Percentiles rank a stretch among this genome's conserved stretches.
Conservation (phyloP, 306 rosid species). For the Sophora flavescens region DNA sequence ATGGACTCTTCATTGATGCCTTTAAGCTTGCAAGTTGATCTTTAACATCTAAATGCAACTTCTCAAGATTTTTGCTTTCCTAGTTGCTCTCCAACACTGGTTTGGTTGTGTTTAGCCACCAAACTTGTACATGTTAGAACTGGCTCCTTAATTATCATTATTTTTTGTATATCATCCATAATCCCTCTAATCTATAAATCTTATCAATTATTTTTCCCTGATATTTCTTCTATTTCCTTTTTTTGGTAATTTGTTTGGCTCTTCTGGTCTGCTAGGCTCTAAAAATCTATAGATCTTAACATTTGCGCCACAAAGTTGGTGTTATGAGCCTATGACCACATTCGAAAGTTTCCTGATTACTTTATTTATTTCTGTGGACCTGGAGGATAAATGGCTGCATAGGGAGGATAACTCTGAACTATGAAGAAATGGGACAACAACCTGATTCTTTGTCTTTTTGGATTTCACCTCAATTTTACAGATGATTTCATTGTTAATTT, state of each 20-base stretch:
- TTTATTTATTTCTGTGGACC: background rate
- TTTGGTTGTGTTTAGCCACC: conserved; percentile 9
- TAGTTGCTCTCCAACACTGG: conserved; percentile 7
- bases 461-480: no score
- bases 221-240: background rate
- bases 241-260: background rate
- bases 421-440: background rate
- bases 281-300: background rate
- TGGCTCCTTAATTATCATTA: no score
- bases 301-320: background rate
- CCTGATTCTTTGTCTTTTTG: no score
- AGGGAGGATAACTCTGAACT: background rate
- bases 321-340: conserved; percentile 2
- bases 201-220: no score
- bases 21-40: conserved; percentile 89
- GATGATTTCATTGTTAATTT: no score
- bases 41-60: conserved; percentile 21
- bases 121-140: conserved; percentile 41
- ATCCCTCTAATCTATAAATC: no score
- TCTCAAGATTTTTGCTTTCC: conserved; percentile 15
- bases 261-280: background rate
- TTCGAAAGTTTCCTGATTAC: background rate
- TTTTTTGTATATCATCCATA: no score
- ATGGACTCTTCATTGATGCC: conserved; percentile 96
- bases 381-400: no score